phyloP scores from a whole-genome alignment of 1,284 basidiomycete genomes.

The Lentinula novae-zelandiae region DNA sequence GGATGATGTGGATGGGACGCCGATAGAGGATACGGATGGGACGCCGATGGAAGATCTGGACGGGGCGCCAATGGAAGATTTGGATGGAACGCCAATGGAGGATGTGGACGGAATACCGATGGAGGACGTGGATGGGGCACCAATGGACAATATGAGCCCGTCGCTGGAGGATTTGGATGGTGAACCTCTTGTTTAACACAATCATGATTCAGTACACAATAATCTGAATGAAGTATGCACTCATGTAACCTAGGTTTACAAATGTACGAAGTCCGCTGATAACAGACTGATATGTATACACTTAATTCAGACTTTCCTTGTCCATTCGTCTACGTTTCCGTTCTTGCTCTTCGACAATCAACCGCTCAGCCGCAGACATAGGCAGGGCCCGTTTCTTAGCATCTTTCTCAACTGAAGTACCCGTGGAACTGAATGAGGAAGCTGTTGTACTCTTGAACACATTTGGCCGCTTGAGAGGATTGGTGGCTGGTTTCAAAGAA shows the following conservation, averaged over 20 bases:
- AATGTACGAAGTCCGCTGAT: background rate
- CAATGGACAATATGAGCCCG: slow-evolving; percentile 34
- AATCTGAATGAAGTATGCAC: too few species aligned
- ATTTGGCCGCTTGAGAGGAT: slow-evolving; percentile 67
- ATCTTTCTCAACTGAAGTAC: slow-evolving; percentile 14
- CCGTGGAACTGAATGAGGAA: slow-evolving; percentile 11
- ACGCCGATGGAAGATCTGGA: slow-evolving; percentile 42
- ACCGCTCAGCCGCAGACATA: slow-evolving; percentile 78
- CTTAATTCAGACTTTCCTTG: slow-evolving; percentile 37
- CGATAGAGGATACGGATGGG: slow-evolving; percentile 49
- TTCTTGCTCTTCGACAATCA: slow-evolving; percentile 87
- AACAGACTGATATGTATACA: background rate
- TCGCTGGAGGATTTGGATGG: slow-evolving; percentile 41
- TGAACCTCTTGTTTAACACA: slow-evolving; percentile 18
- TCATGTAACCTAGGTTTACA: background rate
- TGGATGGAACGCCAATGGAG: slow-evolving; percentile 34
- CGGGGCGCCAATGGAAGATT: slow-evolving; percentile 34
- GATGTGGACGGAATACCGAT: slow-evolving; percentile 49
- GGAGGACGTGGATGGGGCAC: slow-evolving; percentile 43
- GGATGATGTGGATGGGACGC: slow-evolving; percentile 34
- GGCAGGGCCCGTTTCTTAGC: slow-evolving; percentile 50
- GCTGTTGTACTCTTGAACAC: slow-evolving; percentile 58
- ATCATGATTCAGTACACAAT: too few species aligned
- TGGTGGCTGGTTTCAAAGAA: slow-evolving; percentile 43
- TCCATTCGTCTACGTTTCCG: slow-evolving; percentile 74